A percentile compares a stretch with the other conserved stretches of the same genome.
Conservation (phyloP, 2,329 filamentous ascomycete species). For the Elsinoe necatrix region DNA sequence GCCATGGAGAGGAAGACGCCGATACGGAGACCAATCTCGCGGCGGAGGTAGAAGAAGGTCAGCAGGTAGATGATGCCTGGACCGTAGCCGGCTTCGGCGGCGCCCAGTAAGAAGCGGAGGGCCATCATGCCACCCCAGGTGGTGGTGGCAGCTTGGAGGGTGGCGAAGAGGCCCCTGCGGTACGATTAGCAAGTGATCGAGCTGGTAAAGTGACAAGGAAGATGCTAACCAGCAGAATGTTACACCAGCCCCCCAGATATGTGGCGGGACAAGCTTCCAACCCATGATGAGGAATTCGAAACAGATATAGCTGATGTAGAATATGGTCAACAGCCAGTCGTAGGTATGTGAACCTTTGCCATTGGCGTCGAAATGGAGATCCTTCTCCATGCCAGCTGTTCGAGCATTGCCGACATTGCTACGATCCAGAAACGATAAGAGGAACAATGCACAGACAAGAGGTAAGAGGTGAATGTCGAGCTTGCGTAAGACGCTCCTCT, state of each 20-base stretch:
- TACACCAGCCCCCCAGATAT: slow-evolving; percentile 23
- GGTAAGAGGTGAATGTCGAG: slow-evolving; percentile 70
- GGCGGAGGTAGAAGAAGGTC: slow-evolving; percentile 51
- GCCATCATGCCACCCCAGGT: slow-evolving; percentile 38
- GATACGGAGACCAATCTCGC: slow-evolving; percentile 48
- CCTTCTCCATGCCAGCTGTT: slow-evolving; percentile 49
- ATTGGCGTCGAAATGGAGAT: slow-evolving; percentile 39
- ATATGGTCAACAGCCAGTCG: slow-evolving; percentile 53
- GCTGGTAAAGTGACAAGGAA: neutral
- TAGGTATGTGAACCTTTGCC: slow-evolving; percentile 43
- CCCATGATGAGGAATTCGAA: slow-evolving; percentile 58
- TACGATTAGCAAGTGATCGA: too few relatives aligned
- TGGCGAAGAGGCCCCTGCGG: slow-evolving; percentile 35
- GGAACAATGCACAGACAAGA: slow-evolving; percentile 74
- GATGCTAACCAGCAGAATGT: slow-evolving; percentile 18
- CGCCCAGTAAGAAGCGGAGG: slow-evolving; percentile 44
- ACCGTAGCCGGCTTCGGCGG: slow-evolving; percentile 43
- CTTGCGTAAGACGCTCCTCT: slow-evolving; percentile 41
- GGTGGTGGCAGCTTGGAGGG: slow-evolving; percentile 32
- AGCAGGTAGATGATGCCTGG: slow-evolving; percentile 43
- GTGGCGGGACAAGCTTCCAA: slow-evolving; percentile 28
- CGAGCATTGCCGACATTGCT: slow-evolving; percentile 54
- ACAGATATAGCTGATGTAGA: slow-evolving; percentile 56
- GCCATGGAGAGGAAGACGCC: slow-evolving; percentile 48
- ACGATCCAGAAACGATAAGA: slow-evolving; percentile 77